phyloP scores from a whole-genome alignment of 768 basidiomycete species.

The Agaricus bisporus region DNA sequence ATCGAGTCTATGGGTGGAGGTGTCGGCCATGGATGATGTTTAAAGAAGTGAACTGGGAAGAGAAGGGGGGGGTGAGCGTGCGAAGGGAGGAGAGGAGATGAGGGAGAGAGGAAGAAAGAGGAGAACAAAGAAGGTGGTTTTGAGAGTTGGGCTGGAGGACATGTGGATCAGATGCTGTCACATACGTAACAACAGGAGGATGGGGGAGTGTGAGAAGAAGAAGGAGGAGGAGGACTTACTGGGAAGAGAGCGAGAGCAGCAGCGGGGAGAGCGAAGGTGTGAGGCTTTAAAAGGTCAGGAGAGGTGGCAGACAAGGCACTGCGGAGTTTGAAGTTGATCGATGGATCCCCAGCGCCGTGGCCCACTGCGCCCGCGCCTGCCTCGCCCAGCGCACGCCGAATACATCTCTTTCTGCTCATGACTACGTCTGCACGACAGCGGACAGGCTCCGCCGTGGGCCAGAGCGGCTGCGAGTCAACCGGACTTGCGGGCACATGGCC shows the following conservation, averaged over 20 bases:
- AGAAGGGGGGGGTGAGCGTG: constrained; percentile 10
- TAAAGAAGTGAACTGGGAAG: constrained; percentile 15
- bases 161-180: constrained; percentile 37
- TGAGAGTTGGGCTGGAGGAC: constrained; percentile 31
- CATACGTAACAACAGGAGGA: constrained; percentile 21
- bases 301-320: constrained; percentile 32
- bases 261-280: constrained; percentile 13
- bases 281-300: constrained; percentile 15
- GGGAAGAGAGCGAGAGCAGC: constrained; percentile 9
- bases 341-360: constrained; percentile 21
- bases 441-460: no score
- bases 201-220: constrained; percentile 5
- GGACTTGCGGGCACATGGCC: neutral
- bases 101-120: constrained; percentile 12
- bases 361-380: neutral
- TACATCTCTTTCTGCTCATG: no score
- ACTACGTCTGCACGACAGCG: no score
- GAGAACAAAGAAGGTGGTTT: constrained; percentile 15
- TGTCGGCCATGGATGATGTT: constrained; percentile 60
- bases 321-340: constrained; percentile 44
- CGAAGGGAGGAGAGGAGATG: neutral
- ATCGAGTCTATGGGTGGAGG: constrained; percentile 66
- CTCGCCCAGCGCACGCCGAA: no score
- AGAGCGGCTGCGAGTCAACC: neutral
- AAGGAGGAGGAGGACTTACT: constrained; percentile 12